A percentile compares a stretch with the other conserved stretches of the same genome.
Conservation (phyloP, 345 rosid genomes). For the Hypericum androsaemum region DNA sequence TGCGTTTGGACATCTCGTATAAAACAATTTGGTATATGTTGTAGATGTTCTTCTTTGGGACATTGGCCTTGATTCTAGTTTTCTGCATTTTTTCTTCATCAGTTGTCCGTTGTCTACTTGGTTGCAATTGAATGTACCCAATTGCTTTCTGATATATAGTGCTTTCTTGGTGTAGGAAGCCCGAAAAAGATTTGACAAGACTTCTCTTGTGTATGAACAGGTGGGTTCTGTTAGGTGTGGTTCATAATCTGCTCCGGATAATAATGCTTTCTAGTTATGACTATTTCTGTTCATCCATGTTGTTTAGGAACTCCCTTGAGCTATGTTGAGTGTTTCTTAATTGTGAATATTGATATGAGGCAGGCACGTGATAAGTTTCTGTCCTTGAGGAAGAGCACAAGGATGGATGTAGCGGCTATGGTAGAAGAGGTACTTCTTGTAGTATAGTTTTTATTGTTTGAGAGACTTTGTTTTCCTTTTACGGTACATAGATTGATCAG, state of each 20-base stretch:
- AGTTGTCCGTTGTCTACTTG: not conserved
- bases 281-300: too few relatives aligned
- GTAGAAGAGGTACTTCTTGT: constrained; percentile 56
- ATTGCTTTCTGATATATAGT: not conserved
- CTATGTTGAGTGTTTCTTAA: not conserved
- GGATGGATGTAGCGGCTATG: constrained; percentile 50
- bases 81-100: not conserved
- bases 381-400: constrained; percentile 67
- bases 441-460: constrained; percentile 8
- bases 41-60: not conserved
- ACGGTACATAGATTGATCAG: constrained; percentile 10
- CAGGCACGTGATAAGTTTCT: constrained; percentile 78
- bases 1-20: too few relatives aligned
- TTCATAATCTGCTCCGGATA: too few relatives aligned
- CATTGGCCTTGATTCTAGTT: not conserved
- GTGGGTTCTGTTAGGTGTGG: constrained; percentile 23
- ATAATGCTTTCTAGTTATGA: too few relatives aligned
- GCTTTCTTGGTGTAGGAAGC: constrained; percentile 66
- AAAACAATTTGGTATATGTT: too few relatives aligned
- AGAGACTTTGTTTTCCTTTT: constrained; percentile 1
- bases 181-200: constrained; percentile 91
- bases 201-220: constrained; percentile 90
- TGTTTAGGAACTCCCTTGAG: too few relatives aligned
- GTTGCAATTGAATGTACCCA: not conserved
- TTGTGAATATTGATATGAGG: not conserved